Conservation (phyloP, 306 rosid genomes). For the Prunus fruticosa region DNA sequence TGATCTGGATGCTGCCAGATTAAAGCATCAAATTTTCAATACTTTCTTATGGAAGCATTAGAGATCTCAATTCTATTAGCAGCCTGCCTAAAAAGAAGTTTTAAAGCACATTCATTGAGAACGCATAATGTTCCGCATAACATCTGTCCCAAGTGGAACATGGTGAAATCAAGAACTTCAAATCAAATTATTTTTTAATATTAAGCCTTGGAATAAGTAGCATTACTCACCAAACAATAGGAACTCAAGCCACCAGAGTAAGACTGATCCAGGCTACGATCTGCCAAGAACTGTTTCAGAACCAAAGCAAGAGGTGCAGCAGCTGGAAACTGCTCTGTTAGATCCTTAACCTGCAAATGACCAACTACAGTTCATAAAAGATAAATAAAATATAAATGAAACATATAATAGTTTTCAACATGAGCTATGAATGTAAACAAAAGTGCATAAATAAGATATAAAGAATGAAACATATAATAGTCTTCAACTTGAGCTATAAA, state of each 20-base stretch:
- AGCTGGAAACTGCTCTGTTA: conserved; percentile 92
- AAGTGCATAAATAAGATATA: background rate
- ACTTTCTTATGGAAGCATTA: background rate
- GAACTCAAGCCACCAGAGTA: conserved; percentile 99
- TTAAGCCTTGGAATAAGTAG: background rate
- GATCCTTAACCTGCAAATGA: conserved; percentile 64
- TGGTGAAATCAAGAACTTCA: background rate
- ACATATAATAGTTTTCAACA: background rate
- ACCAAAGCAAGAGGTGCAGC: conserved; percentile 91
- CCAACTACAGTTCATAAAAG: background rate
- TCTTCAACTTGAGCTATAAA: background rate
- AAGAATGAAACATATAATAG: background rate
- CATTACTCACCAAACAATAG: conserved; percentile 81
- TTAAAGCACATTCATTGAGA: background rate
- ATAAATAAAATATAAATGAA: background rate
- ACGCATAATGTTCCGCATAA: background rate
- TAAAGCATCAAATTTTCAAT: background rate
- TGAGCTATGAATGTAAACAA: background rate
- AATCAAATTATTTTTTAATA: background rate
- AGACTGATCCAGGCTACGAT: conserved; percentile 94
- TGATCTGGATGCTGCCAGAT: background rate
- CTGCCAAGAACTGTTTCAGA: conserved; percentile 87
- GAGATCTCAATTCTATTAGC: background rate
- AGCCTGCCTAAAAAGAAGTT: background rate
- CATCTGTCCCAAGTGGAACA: background rate